Percentiles rank a stretch among this genome's conserved stretches.
phyloP scores from a whole-genome alignment of 768 basidiomycete species.

The Suillus discolor region DNA sequence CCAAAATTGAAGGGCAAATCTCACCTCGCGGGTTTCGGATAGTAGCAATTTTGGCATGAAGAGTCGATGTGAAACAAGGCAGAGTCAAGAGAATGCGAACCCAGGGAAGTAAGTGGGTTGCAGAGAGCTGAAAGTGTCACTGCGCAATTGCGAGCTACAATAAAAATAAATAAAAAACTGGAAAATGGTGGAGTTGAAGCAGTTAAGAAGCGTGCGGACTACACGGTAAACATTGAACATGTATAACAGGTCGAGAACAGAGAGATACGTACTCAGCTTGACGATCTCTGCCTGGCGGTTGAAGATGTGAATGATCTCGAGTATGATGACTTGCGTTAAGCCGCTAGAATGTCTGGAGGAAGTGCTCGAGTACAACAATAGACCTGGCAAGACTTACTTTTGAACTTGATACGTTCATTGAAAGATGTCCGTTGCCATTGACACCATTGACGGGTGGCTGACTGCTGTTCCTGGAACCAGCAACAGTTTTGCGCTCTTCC shows the following conservation, averaged over 20 bases:
- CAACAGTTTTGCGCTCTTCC: slow-evolving; percentile 38
- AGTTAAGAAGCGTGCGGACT: too few species aligned
- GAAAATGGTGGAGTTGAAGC: too few species aligned
- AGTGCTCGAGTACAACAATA: too few species aligned
- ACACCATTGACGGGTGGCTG: slow-evolving; percentile 26
- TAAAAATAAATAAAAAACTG: neutral
- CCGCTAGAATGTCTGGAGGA: too few species aligned
- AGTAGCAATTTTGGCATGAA: slow-evolving; percentile 86
- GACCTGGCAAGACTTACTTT: too few species aligned
- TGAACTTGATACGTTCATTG: too few species aligned
- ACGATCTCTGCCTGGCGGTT: too few species aligned
- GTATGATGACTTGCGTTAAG: too few species aligned
- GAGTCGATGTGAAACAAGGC: slow-evolving; percentile 89
- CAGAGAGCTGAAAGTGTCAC: slow-evolving; percentile 93
- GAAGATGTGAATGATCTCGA: too few species aligned
- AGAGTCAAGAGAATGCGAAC: slow-evolving; percentile 98
- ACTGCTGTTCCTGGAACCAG: slow-evolving; percentile 22
- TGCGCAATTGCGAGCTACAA: slow-evolving; percentile 31
- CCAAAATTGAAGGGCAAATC: slow-evolving; percentile 3
- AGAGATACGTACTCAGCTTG: too few species aligned
- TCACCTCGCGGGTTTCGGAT: slow-evolving; percentile 85
- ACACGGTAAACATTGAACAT: too few species aligned
- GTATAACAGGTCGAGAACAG: too few species aligned
- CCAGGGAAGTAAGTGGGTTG: slow-evolving; percentile 98
- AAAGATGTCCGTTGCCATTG: slow-evolving; percentile 41